Percentiles rank a stretch among this genome's conserved stretches.
These are phyloP conservation scores for Phlyctochytrium planicorne DNA, from an alignment of 192 early-diverging fungal genomes.

Conservation along the genomic window DNA sequence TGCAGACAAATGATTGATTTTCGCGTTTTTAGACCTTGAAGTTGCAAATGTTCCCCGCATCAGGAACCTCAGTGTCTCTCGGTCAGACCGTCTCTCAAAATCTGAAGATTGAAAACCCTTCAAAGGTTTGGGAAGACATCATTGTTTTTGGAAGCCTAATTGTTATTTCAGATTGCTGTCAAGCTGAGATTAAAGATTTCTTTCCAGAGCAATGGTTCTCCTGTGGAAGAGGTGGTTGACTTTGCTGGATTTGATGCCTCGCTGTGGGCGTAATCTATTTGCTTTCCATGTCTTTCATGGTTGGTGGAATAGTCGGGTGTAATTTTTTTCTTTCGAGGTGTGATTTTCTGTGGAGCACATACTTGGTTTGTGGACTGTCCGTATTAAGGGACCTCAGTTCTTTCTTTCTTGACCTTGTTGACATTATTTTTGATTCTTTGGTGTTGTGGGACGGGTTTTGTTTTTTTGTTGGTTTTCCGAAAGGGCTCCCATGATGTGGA, in stretches of 20 bases:
- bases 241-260: constrained; percentile 44
- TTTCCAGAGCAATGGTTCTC: constrained; percentile 25
- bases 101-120: constrained; percentile 86
- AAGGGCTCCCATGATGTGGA: no score
- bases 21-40: constrained; percentile 58
- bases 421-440: no score
- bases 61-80: constrained; percentile 59
- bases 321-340: no score
- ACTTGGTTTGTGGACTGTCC: no score
- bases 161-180: constrained; percentile 26
- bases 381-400: no score
- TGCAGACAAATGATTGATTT: no score
- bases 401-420: no score
- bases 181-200: constrained; percentile 47
- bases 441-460: no score
- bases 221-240: constrained; percentile 51
- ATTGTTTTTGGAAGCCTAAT: neutral
- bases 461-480: no score
- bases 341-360: no score
- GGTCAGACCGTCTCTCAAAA: constrained; percentile 70
- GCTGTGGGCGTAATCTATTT: constrained; percentile 45
- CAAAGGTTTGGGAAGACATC: constrained; percentile 32
- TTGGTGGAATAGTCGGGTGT: no score
- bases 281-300: no score
- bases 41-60: constrained; percentile 81